A percentile compares a stretch with the other conserved stretches of the same genome.
phyloP scores from a whole-genome alignment of 192 early-diverging fungal genomes.

The Paraglomus brasilianum region DNA sequence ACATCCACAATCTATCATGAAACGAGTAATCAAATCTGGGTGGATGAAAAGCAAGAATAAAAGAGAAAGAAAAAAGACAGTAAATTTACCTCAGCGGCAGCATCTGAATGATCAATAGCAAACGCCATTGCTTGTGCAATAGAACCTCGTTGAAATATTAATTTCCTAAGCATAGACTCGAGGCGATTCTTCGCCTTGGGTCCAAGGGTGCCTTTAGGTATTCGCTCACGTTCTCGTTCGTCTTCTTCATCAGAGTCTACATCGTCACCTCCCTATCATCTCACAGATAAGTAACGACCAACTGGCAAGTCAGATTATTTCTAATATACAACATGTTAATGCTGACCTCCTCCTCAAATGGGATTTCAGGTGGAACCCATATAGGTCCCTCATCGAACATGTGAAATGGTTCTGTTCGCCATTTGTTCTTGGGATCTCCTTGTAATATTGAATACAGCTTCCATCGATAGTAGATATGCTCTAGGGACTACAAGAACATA shows the following conservation, averaged over 20 bases:
- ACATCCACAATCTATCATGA: constrained; percentile 61
- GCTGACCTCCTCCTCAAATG: constrained; percentile 65
- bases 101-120: constrained; percentile 79
- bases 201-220: constrained; percentile 49
- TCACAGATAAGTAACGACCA: constrained; percentile 26
- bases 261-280: constrained; percentile 30
- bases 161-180: constrained; percentile 45
- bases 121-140: constrained; percentile 84
- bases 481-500: constrained; percentile 49
- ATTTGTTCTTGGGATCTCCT: constrained; percentile 70
- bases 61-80: background rate
- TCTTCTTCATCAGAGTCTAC: constrained; percentile 54
- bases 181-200: constrained; percentile 47
- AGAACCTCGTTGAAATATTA: constrained; percentile 47
- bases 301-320: constrained; percentile 27
- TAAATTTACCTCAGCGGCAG: constrained; percentile 63
- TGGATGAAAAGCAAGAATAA: background rate
- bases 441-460: constrained; percentile 85
- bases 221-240: constrained; percentile 43
- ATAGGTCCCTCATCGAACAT: constrained; percentile 82
- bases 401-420: constrained; percentile 78
- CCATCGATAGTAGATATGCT: constrained; percentile 92
- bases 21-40: constrained; percentile 6
- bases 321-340: constrained; percentile 27
- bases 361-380: constrained; percentile 83